Evolutionary conservation across 2,329 filamentous ascomycete species (phyloP), one percentile per base, ranked within the genome.

Genomic region (Coleophoma cylindrospora): DNA sequence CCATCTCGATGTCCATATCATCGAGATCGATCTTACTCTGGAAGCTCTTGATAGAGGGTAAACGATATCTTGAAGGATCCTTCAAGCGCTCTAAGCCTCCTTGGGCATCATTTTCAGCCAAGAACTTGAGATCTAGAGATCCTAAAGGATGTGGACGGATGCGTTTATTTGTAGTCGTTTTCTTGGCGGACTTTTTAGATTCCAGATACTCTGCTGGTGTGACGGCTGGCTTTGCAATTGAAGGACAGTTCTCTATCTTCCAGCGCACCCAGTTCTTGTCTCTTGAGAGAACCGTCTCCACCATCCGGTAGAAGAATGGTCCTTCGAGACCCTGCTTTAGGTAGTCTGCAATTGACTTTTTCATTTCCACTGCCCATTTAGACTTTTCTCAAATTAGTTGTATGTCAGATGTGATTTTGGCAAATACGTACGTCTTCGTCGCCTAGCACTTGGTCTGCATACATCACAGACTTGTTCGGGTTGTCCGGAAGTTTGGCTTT

Each of bases 191-290:
- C 32, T 77, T 73, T 64, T 86, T 87, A 21, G 91, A 86, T 48
- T 83, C 78, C 37, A 84, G 68, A 65, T 91, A 92, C 43, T 86
- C 79, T 27, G 80, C 70, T 1, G 85, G 77, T 3, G 84, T 77
- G 32, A 97, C 78, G 11, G 89, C 74, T 19, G 87, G 81, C 52
- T 82, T 80, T 63, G 91, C 84, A 62, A 99, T 97, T 6, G 86
- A 81, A 21, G 90, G 89, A 66, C 94, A 99, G 58, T 86, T 89
- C 66, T 96, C 91, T 53, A 92, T 86, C 71, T 99, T 99, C 94
- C 94, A 99, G 55, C 91, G 86, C 41, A 95, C 91, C 95, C 95
- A 99, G 65, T 97, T 96, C 74, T 96, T 97, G 68, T 99, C 94
- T 55, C 94, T 81, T 21, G 90, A 89, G 32, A 99, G 80, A 33